Conservation (phyloP, 768 basidiomycete genomes). For the Suillus brevipes region DNA sequence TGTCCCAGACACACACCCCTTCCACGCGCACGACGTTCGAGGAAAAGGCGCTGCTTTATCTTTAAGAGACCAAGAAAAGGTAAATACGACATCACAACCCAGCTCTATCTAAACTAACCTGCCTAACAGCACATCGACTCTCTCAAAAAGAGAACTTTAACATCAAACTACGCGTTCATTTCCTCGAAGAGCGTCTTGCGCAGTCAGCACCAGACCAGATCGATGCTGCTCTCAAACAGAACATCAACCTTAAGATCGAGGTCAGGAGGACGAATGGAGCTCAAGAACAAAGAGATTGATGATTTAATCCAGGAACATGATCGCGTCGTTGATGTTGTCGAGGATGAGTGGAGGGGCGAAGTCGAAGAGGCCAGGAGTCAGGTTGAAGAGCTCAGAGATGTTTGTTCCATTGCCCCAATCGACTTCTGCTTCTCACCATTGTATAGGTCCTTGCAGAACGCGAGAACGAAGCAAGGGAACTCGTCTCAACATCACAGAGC, state of each 20-base stretch:
- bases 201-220: conserved; percentile 91
- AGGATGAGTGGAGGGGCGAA: conserved; percentile 87
- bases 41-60: conserved; percentile 58
- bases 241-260: conserved; percentile 90
- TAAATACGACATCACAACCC: conserved; percentile 32
- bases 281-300: conserved; percentile 74
- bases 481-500: conserved; percentile 74
- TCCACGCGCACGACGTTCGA: conserved; percentile 45
- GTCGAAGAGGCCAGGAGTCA: conserved; percentile 78
- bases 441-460: conserved; percentile 71
- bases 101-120: not conserved
- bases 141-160: conserved; percentile 95
- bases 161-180: conserved; percentile 93
- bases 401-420: conserved; percentile 32
- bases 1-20: conserved; percentile 52
- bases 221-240: conserved; percentile 88
- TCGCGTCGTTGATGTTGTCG: conserved; percentile 69
- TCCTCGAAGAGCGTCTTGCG: conserved; percentile 89
- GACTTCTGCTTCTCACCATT: conserved; percentile 10
- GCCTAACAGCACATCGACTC: conserved; percentile 82
- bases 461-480: conserved; percentile 75
- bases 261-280: conserved; percentile 83
- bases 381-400: conserved; percentile 77
- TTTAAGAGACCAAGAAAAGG: conserved; percentile 96
- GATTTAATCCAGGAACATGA: conserved; percentile 76